These are phyloP conservation scores for Nepenthes mirabilis DNA, from an alignment of 148 eudicot species.

Conservation along the genomic window DNA sequence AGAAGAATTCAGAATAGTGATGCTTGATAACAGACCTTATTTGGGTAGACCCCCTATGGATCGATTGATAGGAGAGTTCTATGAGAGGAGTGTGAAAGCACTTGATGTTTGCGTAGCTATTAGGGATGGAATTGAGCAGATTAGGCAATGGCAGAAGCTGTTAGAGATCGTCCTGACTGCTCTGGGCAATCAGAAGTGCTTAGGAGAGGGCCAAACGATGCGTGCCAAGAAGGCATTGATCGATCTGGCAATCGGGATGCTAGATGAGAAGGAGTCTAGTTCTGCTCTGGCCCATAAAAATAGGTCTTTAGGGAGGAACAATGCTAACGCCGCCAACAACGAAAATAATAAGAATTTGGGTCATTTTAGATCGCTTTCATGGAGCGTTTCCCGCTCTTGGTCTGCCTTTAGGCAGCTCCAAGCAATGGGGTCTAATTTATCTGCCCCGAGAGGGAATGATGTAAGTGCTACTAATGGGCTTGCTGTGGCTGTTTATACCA, in stretches of 20 bases:
- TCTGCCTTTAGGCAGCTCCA: constrained; percentile 69
- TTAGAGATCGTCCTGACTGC: constrained; percentile 37
- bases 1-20: constrained; percentile 45
- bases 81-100: constrained; percentile 68
- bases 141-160: constrained; percentile 63
- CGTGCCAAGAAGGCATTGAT: constrained; percentile 58
- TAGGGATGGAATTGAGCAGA: constrained; percentile 73
- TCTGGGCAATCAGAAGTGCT: background rate
- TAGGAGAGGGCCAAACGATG: constrained; percentile 21
- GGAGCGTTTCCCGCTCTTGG: constrained; percentile 80
- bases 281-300: constrained; percentile 33
- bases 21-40: constrained; percentile 21
- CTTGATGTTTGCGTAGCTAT: constrained; percentile 76
- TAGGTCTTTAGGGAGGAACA: constrained; percentile 48
- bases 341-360: constrained; percentile 20
- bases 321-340: background rate
- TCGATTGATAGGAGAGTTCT: constrained; percentile 35
- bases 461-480: constrained; percentile 45
- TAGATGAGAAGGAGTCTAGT: constrained; percentile 47
- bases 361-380: constrained; percentile 51
- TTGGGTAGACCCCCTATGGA: constrained; percentile 46
- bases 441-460: constrained; percentile 43
- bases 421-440: constrained; percentile 39
- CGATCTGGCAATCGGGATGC: constrained; percentile 54
- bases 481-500: constrained; percentile 43